phyloP scores from a whole-genome alignment of 2,329 filamentous ascomycete species.

The Neoarthrinium moseri region DNA sequence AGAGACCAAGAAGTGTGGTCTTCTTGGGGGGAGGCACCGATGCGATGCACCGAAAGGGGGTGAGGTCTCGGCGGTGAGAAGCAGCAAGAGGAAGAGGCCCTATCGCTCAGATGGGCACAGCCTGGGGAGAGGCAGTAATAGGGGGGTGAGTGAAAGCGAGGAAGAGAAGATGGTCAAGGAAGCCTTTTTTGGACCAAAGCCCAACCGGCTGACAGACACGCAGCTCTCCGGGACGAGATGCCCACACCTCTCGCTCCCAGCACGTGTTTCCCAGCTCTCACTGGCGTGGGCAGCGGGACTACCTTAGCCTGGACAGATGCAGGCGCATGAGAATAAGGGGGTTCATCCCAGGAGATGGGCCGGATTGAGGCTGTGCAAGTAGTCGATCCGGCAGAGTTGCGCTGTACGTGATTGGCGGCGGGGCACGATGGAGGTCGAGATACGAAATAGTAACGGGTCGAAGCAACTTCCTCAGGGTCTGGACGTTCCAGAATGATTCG shows the following conservation, averaged over 20 bases:
- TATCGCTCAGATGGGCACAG: too few species aligned
- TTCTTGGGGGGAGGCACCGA: background rate
- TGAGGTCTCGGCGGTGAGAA: background rate
- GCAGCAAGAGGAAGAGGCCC: background rate
- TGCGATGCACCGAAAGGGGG: background rate
- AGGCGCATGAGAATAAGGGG: constrained; percentile 7
- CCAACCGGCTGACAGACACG: too few species aligned
- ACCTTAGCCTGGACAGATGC: background rate
- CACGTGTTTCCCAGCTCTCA: constrained; percentile 7
- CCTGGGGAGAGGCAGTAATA: background rate
- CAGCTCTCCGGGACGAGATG: background rate
- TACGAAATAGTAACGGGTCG: too few species aligned
- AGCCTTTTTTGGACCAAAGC: too few species aligned
- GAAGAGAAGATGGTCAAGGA: background rate
- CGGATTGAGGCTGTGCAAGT: constrained; percentile 8
- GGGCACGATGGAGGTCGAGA: too few species aligned
- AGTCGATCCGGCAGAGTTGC: background rate
- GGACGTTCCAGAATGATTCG: too few species aligned
- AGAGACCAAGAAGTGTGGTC: background rate
- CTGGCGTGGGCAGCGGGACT: background rate
- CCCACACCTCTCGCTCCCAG: constrained; percentile 6
- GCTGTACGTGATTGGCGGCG: background rate
- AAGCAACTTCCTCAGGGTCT: too few species aligned
- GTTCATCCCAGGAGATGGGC: constrained; percentile 3
- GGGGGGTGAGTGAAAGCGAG: background rate